Base-by-base conservation (phyloP, 352 stramenopile genomes). In the Pelagophyceae sp. region DNA sequence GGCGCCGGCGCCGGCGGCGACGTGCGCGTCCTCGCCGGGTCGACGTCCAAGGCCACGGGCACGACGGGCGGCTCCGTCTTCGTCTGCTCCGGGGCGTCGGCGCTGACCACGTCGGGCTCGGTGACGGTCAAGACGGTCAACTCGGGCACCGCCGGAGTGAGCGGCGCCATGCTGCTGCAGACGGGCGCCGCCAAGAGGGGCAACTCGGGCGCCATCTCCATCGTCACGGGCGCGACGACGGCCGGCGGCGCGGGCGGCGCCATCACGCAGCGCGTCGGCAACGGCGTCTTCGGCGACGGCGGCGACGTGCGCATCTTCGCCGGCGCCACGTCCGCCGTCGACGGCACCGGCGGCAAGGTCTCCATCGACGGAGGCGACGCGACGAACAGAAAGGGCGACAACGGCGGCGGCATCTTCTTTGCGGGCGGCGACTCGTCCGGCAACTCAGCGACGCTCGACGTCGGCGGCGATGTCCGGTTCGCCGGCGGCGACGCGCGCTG, bases 291-390 rank as follows among this genome's bases (percentile, higher is more conserved):
- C 1, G 82, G 78, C 1, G 72, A 77, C 61, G 82, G 80, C n/a
- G 82, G 82, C 35, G 35, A 80, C 40, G 38, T 87, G 25, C 27
- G 67, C 0, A 11, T 86, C n/a, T 40, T 58, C 23, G 84, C 85
- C 0, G 85, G 86, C 17, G 76, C 60, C 35, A 83, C 85, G n/a
- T 54, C 75, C 78, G 70, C 69, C n/a, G 58, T 65, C 81, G 77
- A 58, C 63, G 79, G 71, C 85, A 93, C 75, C 80, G 93, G 93
- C 37, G 93, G 92, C 60, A 78, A 84, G 45, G 76, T 95, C 23
- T 81, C 82, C 78, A 58, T 94, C 32, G 85, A 92, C 72, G 90
- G 81, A 79, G 93, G 93, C 5, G 72, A 78, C 20, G 79, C 74
- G 38, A 75, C 51, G 6, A 76, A 80, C 51, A 76, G 54, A 11